Base-by-base conservation (phyloP, 75 land plant genomes). In the Gnetum montanum region DNA sequence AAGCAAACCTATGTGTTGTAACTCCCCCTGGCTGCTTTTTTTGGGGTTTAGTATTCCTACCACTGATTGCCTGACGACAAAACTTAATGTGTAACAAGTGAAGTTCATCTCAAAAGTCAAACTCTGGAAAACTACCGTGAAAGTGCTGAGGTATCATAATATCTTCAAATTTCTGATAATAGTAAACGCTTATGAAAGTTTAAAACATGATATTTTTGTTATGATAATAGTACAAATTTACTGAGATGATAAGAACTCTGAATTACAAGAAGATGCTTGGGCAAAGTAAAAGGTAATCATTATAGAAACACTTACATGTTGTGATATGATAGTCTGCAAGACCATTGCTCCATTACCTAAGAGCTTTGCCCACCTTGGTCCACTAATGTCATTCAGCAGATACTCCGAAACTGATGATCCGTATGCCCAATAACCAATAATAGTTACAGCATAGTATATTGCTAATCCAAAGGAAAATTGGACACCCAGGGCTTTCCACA, bases 381-480 rank as follows among this genome's bases (percentile, higher is more conserved):
- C 83, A 57, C 66, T 70, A 20, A 70, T 31, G 8, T 71, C 48
- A n/a, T 54, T 50, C 0, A 69, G 70, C 5, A 80, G 53, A 49
- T 77, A 80, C 1, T 29, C 61, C 2, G 83, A 65, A 20, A 63
- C 71, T 4, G 36, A 34, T n/a, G 80, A 65, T 36, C 81, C 83
- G 57, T 80, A 80, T 52, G 83, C 81, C 83, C 83, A 80, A 34
- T 80, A 80, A 18, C 83, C 81, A 6, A 56, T 60, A 24, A 76
- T 46, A 27, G 62, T 66, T 19, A 80, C 70, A 22, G 66, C 61
- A 50, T 77, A 68, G 23, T 71, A 60, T 8, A 63, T 25, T 28
- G 47, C 29, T 16, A 78, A 35, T 3, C 83, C 83, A 6, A 56
- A n/a, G 6, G 80, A 37, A 48, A 56, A 80, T 28, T 80, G 83